These are phyloP conservation scores for Camelina hispida DNA, from an alignment of 345 rosid species.

Conservation along the genomic window DNA sequence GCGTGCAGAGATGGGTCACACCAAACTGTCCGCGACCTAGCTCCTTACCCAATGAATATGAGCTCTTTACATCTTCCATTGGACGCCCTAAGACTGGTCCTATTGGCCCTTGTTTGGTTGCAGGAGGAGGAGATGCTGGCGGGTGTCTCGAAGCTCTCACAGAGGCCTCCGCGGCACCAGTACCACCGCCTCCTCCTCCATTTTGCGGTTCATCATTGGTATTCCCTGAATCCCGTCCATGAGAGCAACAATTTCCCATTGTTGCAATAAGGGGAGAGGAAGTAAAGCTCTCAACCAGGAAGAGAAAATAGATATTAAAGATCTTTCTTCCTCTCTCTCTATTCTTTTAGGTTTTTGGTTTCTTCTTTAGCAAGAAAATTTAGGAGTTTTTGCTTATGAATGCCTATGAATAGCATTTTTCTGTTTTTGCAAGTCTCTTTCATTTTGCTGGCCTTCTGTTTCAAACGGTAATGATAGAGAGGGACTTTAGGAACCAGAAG, in stretches of 20 bases:
- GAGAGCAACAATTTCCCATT: constrained; percentile 87
- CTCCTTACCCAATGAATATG: constrained; percentile 77
- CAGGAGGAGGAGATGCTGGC: constrained; percentile 45
- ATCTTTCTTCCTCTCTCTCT: constrained; percentile 39
- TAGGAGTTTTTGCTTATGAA: constrained; percentile 28
- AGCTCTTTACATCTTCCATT: constrained; percentile 83
- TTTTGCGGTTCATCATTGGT: constrained; percentile 40
- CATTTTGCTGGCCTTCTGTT: constrained; percentile 33
- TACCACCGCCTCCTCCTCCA: constrained; percentile 33
- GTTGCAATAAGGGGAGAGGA: constrained; percentile 44
- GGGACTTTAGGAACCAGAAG: constrained; percentile 40
- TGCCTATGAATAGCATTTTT: constrained; percentile 38
- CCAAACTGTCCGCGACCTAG: constrained; percentile 95
- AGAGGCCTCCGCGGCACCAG: constrained; percentile 15
- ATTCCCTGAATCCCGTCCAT: constrained; percentile 46
- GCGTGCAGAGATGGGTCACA: constrained; percentile 81
- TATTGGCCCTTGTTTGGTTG: constrained; percentile 51
- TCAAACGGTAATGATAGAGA: constrained; percentile 28
- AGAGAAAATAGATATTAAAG: constrained; percentile 26
- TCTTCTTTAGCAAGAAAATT: constrained; percentile 42
- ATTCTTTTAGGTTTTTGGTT: constrained; percentile 32
- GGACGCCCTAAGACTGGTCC: constrained; percentile 90
- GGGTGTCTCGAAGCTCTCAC: constrained; percentile 34
- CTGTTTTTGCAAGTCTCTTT: constrained; percentile 27
- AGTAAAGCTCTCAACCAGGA: constrained; percentile 30